phyloP scores from a whole-genome alignment of 129 eudicot genomes.

The Centella asiatica region DNA sequence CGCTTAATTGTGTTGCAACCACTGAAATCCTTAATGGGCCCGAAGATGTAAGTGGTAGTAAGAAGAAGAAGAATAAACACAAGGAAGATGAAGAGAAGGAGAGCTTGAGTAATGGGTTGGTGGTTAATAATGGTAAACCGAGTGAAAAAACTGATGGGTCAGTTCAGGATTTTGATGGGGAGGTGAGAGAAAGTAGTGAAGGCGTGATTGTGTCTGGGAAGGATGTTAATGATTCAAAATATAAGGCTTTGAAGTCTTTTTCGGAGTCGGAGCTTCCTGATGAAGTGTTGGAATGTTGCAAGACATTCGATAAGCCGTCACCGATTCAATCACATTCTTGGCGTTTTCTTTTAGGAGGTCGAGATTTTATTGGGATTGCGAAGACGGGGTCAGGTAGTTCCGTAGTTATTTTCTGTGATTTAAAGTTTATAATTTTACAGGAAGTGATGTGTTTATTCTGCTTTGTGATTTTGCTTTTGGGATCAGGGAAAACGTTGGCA shows the following conservation, averaged over 20 bases:
- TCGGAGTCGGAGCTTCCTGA: slow-evolving; percentile 50
- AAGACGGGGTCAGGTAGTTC: slow-evolving; percentile 91
- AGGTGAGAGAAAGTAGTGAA: slow-evolving; percentile 40
- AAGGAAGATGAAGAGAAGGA: slow-evolving; percentile 9
- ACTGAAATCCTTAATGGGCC: slow-evolving; percentile 24
- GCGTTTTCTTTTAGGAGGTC: slow-evolving; percentile 78
- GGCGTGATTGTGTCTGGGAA: slow-evolving; percentile 89
- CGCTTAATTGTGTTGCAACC: too few relatives aligned
- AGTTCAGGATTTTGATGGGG: slow-evolving; percentile 19
- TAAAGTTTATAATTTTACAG: background rate
- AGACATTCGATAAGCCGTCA: slow-evolving; percentile 73
- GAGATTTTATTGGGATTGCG: slow-evolving; percentile 95
- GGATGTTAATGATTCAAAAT: slow-evolving; percentile 54
- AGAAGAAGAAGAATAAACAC: slow-evolving; percentile 29
- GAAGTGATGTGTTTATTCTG: slow-evolving; percentile 1
- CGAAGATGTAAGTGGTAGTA: slow-evolving; percentile 23
- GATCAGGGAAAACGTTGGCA: slow-evolving; percentile 82
- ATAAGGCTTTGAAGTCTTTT: slow-evolving; percentile 51
- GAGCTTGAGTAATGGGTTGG: slow-evolving; percentile 4
- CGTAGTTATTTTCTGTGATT: slow-evolving; percentile 5
- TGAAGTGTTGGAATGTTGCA: slow-evolving; percentile 73
- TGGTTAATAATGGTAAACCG: background rate
- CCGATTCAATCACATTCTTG: slow-evolving; percentile 94
- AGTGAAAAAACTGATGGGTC: slow-evolving; percentile 13
- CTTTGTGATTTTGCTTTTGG: background rate